Conservation (phyloP, 192 early-diverging fungal species). For the Coemansia sp. region DNA sequence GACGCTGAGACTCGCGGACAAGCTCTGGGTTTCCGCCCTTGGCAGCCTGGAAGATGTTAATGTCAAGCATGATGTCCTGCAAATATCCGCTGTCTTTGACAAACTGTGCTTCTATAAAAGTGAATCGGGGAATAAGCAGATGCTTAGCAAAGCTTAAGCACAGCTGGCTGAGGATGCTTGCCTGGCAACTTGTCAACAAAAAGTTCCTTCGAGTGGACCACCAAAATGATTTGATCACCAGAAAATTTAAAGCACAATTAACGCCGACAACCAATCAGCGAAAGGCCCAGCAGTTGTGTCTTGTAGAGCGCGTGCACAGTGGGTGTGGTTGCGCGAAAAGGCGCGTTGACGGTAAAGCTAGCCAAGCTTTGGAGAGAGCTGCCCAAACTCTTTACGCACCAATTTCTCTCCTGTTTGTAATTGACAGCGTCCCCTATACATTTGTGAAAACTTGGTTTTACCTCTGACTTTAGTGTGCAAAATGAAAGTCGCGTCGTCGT, state of each 20-base stretch:
- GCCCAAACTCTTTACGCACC: not conserved
- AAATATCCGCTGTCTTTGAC: not conserved
- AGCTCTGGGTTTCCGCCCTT: slow-evolving; percentile 93
- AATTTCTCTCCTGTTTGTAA: not conserved
- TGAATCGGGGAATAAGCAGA: not conserved
- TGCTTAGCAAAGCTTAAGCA: not conserved
- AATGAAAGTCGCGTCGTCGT: not conserved
- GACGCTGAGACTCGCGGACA: slow-evolving; percentile 90
- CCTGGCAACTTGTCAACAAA: not conserved
- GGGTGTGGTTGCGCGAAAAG: not conserved
- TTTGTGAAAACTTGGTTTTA: not conserved
- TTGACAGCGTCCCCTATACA: not conserved
- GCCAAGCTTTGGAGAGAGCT: not conserved
- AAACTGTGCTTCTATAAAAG: not conserved
- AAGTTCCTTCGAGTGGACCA: not conserved
- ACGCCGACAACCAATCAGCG: not conserved
- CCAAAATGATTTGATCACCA: not conserved
- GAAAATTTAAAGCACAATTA: not conserved
- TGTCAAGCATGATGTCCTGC: slow-evolving; percentile 71
- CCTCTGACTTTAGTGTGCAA: not conserved
- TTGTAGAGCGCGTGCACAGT: not conserved
- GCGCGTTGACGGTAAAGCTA: not conserved
- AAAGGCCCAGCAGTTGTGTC: not conserved
- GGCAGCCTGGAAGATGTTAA: slow-evolving; percentile 84
- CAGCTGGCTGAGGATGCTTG: not conserved